Base-by-base conservation (phyloP, 306 rosid species). In the Castanopsis chinensis region DNA sequence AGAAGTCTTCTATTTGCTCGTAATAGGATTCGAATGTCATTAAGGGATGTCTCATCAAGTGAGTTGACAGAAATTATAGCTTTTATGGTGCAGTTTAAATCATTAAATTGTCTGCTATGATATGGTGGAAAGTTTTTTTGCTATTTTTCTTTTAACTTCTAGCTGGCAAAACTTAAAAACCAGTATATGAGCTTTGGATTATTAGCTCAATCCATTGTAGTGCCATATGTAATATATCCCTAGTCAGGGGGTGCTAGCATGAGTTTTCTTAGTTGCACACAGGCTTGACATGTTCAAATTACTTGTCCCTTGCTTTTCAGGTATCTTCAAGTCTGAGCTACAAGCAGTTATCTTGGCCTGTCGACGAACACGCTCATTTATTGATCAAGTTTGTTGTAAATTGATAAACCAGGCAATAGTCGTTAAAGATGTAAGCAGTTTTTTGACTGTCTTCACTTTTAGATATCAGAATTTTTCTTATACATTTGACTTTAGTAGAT, bases 11-110 rank as follows among this genome's bases (percentile, higher is more conserved):
- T 89, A 82, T 95, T 85, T 86, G 86, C 94, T 55, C 96, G 98
- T 43, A 93, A 95, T 83, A 93, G 99, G 83, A 95, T 93, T 73
- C 85, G 94, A 14, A 83, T 84, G 89, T 90, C 83, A 54, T 80
- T 95, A 58, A 85, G 82, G 73, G 84, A 87, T 76, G 61, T 74
- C 23, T 80, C 94, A 73, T 84, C 96, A n/a, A 20, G 98, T 93
- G 88, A 91, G 94, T 87, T 80, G 58, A 30, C 30, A 6, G 7
- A 52, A 49, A 49, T 49, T 32, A 74, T 54, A 58, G 52, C 14
- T 56, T 45, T 25, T 11, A 57, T 41, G 35, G 11, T 15, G 59
- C 54, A 68, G 64, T 59, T 67, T 61, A 61, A 76, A n/a, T 72
- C 76, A 79, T 82, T 43, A 14, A 35, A 59, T 21, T 70, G 74